Evolutionary conservation across 192 early-diverging fungal genomes (phyloP), one percentile per base, ranked within the genome.

Genomic region (Spizellomyces punctatus): DNA sequence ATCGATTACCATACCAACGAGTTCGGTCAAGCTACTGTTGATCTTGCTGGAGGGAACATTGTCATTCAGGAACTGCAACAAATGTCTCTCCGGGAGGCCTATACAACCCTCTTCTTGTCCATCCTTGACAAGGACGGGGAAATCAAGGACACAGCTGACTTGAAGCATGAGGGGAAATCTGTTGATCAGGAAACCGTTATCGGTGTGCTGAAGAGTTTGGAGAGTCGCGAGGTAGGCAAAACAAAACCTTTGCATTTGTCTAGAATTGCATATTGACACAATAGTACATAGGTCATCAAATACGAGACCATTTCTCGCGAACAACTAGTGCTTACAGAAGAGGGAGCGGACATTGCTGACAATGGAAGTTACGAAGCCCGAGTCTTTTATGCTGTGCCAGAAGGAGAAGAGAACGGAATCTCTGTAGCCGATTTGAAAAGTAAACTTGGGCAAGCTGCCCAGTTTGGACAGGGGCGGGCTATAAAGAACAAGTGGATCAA

Each of bases 401-500:
- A 85, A 41, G 91, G 90, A 27, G 82, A 81, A 9, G 88, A 91
- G 64, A 36, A 61, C 17, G 95, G 95, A 54, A 92, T 97, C 72
- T 58, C 90, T n/a, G 88, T 94, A 54, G 83, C 90, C n/a, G 93
- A 94, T 61, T 82, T 98, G 56, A 88, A 90, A 83, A 90, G 22
- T 56, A 71, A 52, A 19, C 41, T 75, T 6, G 66, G 76, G 47
- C 41, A 43, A 8, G n/a, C 55, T 21, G 56, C 74, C 8, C 55
- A 78, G 45, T 91, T 98, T 76, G 98, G 96, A 42, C 94, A 95
- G 80, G 95, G 94, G 60, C 91, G 91, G 76, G 95, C 95, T 21
- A 91, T 99, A 81, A 94, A 94, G 79, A 94, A 96, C 86, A 98
- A 96, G 83, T 99, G 98, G 98, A 90, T 99, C 80, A 89, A 88